Evolutionary conservation across 192 early-diverging fungal genomes (phyloP).

Genomic region (Coemansia asiatica): DNA sequence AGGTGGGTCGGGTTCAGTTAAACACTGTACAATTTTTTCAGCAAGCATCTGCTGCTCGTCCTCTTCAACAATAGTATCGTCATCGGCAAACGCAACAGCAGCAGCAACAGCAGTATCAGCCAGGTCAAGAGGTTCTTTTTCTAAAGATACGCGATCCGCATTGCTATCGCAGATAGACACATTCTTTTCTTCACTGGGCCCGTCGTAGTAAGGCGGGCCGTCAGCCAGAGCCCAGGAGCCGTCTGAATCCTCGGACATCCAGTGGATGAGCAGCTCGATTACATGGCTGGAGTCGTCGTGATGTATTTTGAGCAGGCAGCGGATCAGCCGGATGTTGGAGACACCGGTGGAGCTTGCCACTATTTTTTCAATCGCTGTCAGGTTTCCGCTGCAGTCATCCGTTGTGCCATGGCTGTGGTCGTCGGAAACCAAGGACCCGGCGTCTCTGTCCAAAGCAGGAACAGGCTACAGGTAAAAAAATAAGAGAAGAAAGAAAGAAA

Average conservation of each 20-base stretch:
- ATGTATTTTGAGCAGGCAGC: conserved; percentile 53
- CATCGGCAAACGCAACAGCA: neutral
- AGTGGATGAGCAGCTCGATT: conserved; percentile 56
- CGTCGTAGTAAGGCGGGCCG: conserved; percentile 32
- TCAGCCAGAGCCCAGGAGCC: conserved; percentile 27
- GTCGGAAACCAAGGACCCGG: conserved; percentile 13
- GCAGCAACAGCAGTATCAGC: neutral
- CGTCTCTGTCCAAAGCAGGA: neutral
- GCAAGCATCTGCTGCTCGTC: neutral
- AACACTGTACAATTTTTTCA: neutral
- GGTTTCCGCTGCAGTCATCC: conserved; percentile 17
- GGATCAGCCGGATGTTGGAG: conserved; percentile 50
- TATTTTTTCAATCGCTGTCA: conserved; percentile 55
- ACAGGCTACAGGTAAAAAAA: conserved; percentile 22
- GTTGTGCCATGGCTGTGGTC: conserved; percentile 12
- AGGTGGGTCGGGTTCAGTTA: neutral
- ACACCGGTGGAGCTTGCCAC: conserved; percentile 61
- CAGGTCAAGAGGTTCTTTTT: neutral
- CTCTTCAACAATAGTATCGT: neutral
- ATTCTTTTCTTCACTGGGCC: neutral
- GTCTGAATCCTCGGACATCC: conserved; percentile 33
- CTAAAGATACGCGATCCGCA: neutral
- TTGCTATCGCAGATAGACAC: neutral
- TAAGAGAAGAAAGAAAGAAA: neutral
- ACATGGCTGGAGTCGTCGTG: conserved; percentile 54